Percentiles rank a stretch among this genome's conserved stretches.
Evolutionary conservation across 495 filamentous ascomycete species (phyloP).

Genomic region (Extremus antarcticus): DNA sequence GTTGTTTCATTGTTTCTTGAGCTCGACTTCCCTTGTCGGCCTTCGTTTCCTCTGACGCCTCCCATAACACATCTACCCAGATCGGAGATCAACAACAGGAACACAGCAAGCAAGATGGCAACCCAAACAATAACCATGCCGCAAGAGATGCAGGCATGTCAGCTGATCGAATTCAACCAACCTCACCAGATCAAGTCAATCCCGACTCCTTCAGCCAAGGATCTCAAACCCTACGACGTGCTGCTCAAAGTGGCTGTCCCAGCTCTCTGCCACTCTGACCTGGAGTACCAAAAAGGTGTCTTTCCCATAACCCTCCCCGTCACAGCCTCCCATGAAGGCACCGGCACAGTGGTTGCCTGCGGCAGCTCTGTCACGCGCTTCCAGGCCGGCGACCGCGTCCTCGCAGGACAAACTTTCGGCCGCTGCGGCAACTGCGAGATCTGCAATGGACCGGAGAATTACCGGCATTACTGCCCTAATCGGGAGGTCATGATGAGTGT

Average conservation of each 20-base stretch:
- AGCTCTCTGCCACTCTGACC: constrained; percentile 51
- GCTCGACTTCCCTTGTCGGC: too few species aligned
- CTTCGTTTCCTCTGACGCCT: too few species aligned
- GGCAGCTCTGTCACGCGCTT: constrained; percentile 36
- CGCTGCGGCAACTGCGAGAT: constrained; percentile 40
- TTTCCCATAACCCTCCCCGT: constrained; percentile 36
- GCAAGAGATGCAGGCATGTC: constrained; percentile 21
- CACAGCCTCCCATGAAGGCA: constrained; percentile 49
- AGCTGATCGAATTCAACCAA: constrained; percentile 34
- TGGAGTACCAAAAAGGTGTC: constrained; percentile 38
- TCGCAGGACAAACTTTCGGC: constrained; percentile 37
- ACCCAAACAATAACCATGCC: constrained; percentile 10
- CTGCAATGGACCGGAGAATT: constrained; percentile 35
- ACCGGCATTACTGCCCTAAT: constrained; percentile 39
- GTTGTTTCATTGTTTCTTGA: too few species aligned
- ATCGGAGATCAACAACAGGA: too few species aligned
- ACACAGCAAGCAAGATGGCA: neutral
- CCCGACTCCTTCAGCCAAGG: constrained; percentile 39
- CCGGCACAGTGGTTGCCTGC: constrained; percentile 42
- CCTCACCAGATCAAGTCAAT: constrained; percentile 40
- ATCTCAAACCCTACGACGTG: constrained; percentile 39
- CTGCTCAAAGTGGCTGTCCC: constrained; percentile 50
- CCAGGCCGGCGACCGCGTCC: constrained; percentile 38
- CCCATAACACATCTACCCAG: too few species aligned
- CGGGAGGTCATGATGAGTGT: constrained; percentile 30